Percentiles rank a stretch among this genome's conserved stretches.
These are phyloP conservation scores for Entophlyctis helioformis DNA, from an alignment of 192 early-diverging fungal genomes.

Conservation along the genomic window DNA sequence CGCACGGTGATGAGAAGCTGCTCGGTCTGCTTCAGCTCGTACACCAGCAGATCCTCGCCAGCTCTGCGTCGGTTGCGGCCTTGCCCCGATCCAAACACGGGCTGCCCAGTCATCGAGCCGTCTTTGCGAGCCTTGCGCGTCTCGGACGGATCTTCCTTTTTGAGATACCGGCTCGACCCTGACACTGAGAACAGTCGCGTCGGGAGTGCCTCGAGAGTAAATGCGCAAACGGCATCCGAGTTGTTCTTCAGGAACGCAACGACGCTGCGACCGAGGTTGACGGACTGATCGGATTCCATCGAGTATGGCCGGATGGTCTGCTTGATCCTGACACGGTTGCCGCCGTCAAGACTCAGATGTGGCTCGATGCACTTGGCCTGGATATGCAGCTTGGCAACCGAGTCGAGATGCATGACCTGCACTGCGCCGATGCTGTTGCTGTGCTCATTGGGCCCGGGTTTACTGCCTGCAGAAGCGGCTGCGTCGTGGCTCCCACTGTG, in stretches of 20 bases:
- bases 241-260: slow-evolving; percentile 20
- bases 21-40: slow-evolving; percentile 21
- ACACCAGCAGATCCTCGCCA: neutral
- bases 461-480: too few species aligned
- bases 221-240: slow-evolving; percentile 21
- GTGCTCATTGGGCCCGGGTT: too few species aligned
- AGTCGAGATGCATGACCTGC: slow-evolving; percentile 5
- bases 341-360: slow-evolving; percentile 11
- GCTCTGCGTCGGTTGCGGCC: neutral
- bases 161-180: slow-evolving; percentile 1
- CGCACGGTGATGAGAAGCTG: slow-evolving; percentile 15
- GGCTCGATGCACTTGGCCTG: slow-evolving; percentile 19
- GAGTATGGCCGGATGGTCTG: neutral
- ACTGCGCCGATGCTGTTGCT: too few species aligned
- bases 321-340: slow-evolving; percentile 15
- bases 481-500: too few species aligned
- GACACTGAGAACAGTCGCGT: slow-evolving; percentile 6
- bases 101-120: neutral
- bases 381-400: slow-evolving; percentile 16
- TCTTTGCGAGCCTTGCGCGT: neutral
- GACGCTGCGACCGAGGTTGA: neutral
- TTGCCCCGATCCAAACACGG: neutral
- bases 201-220: slow-evolving; percentile 10
- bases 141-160: neutral
- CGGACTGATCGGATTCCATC: too few species aligned